Evolutionary conservation across 352 stramenopile genomes (phyloP).

Genomic region (Bremia lactucae): DNA sequence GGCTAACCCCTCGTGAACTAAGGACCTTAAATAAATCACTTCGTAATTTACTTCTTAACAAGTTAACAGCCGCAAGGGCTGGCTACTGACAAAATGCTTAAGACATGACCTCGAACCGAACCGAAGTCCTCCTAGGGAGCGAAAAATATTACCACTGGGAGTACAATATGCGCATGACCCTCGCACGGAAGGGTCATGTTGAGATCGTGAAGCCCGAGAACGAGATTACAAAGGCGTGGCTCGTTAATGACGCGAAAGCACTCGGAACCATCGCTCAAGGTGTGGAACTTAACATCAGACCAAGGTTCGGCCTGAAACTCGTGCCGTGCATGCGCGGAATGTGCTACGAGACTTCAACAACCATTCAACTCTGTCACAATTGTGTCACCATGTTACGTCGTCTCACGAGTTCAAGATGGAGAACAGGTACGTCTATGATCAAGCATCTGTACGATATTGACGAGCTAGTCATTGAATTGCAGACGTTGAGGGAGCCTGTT

Average conservation of each 20-base stretch:
- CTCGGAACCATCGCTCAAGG: not conserved
- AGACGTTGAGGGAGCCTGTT: slow-evolving; percentile 5
- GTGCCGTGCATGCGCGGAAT: not conserved
- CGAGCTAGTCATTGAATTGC: slow-evolving; percentile 5
- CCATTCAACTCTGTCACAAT: not conserved
- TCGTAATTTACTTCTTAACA: slow-evolving; percentile 1
- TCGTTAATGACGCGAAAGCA: not conserved
- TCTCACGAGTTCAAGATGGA: not conserved
- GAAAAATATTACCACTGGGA: slow-evolving; percentile 27
- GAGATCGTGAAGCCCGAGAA: not conserved
- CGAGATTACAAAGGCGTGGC: not conserved
- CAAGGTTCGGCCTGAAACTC: not conserved
- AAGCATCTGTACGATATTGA: not conserved
- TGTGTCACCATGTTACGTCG: not conserved
- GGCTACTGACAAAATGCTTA: not conserved
- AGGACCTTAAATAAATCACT: not conserved
- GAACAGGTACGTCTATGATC: not conserved
- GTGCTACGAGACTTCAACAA: not conserved
- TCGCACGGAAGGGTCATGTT: not conserved
- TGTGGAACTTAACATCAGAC: not conserved
- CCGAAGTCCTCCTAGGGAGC: slow-evolving; percentile 9
- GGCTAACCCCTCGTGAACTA: no score
- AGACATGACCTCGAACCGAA: slow-evolving; percentile 3
- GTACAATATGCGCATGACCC: slow-evolving; percentile 18
- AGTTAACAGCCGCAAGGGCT: slow-evolving; percentile 11